Conservation (phyloP, 441 rosid species). For the Brassica balearica region DNA sequence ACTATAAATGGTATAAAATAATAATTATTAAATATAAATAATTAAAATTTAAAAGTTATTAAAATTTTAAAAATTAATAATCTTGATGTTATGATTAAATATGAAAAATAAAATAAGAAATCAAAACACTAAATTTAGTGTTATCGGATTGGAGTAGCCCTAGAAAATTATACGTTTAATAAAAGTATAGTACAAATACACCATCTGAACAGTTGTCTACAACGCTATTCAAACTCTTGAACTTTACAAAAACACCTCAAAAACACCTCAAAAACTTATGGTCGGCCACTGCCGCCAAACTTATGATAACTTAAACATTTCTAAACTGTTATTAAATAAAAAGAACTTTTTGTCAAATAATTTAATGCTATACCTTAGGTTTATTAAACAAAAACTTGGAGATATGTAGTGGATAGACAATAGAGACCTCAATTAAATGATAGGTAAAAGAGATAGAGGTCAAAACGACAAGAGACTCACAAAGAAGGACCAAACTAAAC, state of each 20-base stretch:
- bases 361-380: not conserved
- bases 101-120: not conserved
- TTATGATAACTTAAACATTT: conserved; percentile 8
- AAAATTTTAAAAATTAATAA: no score
- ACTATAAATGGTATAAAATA: not conserved
- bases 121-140: not conserved
- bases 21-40: no score
- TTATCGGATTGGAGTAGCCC: not conserved
- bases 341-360: conserved; percentile 1
- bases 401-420: not conserved
- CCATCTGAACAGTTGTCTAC: not conserved
- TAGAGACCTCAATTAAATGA: not conserved
- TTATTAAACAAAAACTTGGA: not conserved
- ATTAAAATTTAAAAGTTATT: no score
- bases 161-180: not conserved
- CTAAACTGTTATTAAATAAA: not conserved
- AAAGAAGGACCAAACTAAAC: conserved; percentile 5
- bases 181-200: not conserved
- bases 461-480: conserved; percentile 20
- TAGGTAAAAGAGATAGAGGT: not conserved
- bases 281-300: conserved; percentile 45
- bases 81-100: not conserved
- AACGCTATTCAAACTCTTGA: not conserved
- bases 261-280: conserved; percentile 11
- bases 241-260: not conserved